Evolutionary conservation across 768 basidiomycete species (phyloP).

Genomic region (Suillus bovinus): DNA sequence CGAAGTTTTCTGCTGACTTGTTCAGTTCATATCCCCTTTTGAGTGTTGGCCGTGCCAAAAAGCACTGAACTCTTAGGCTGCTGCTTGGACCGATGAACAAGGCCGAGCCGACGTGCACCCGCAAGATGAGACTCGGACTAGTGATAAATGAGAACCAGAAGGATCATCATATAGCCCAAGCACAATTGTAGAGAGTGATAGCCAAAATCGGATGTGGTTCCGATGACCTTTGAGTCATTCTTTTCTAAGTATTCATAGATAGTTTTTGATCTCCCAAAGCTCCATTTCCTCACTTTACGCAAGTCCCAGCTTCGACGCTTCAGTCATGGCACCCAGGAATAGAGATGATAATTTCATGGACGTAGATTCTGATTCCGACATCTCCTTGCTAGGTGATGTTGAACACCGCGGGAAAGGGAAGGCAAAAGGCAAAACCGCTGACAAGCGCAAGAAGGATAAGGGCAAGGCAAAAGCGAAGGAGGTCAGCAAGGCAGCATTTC

Average conservation of each 20-base stretch:
- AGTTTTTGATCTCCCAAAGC: background rate
- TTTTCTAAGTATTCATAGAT: background rate
- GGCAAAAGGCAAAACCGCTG: constrained; percentile 53
- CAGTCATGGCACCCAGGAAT: constrained; percentile 26
- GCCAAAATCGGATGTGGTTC: background rate
- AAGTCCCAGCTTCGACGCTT: too few species aligned
- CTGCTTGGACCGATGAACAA: too few species aligned
- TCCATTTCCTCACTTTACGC: background rate
- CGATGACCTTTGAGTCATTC: background rate
- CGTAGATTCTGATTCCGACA: constrained; percentile 72
- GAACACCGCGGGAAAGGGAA: constrained; percentile 52
- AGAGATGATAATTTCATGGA: constrained; percentile 45
- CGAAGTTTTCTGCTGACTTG: too few species aligned
- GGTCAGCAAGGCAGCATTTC: constrained; percentile 17
- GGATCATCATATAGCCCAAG: too few species aligned
- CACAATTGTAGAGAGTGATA: background rate
- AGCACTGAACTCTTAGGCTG: too few species aligned
- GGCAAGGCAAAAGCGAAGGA: constrained; percentile 40
- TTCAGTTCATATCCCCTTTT: too few species aligned
- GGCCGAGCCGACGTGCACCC: too few species aligned
- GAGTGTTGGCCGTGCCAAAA: too few species aligned
- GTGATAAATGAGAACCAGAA: too few species aligned
- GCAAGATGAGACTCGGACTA: too few species aligned
- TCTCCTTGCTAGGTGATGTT: constrained; percentile 57
- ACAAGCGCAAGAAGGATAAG: constrained; percentile 56